These are phyloP conservation scores for Potentilla sterilis DNA, from an alignment of 306 rosid genomes.

Conservation along the genomic window DNA sequence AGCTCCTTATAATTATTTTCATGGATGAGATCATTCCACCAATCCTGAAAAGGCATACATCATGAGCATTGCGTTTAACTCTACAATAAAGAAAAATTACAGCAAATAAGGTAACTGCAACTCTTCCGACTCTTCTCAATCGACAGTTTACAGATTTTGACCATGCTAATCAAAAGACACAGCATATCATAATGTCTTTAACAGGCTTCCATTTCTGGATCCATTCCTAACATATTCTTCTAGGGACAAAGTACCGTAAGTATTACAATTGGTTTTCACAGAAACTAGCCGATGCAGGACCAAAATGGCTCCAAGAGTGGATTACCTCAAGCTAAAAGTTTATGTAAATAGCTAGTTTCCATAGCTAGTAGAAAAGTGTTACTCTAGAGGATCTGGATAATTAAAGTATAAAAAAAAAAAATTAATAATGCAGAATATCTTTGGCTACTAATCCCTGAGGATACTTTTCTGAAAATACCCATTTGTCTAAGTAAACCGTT, in stretches of 20 bases:
- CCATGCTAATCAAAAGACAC: not conserved
- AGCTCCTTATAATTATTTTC: slow-evolving; percentile 69
- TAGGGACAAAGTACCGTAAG: not conserved
- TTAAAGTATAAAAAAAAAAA: not conserved
- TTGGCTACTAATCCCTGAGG: not conserved
- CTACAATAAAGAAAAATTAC: not conserved
- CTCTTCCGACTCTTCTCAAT: not conserved
- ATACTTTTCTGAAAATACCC: not conserved
- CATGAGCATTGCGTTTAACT: slow-evolving; percentile 21
- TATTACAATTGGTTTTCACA: not conserved
- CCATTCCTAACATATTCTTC: too few species aligned
- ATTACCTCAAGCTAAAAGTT: not conserved
- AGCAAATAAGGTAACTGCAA: not conserved
- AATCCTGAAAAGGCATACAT: slow-evolving; percentile 53
- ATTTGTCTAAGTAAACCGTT: not conserved
- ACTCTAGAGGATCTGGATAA: not conserved
- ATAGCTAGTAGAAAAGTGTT: not conserved
- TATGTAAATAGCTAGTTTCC: not conserved
- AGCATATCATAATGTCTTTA: not conserved
- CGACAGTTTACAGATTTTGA: not conserved
- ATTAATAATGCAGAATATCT: not conserved
- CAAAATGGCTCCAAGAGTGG: not conserved
- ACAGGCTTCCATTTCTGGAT: not conserved
- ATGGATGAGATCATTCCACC: slow-evolving; percentile 92
- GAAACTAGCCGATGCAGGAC: not conserved